A percentile compares a stretch with the other conserved stretches of the same genome.
These are phyloP conservation scores for Ceratocystis colombiana DNA, from an alignment of 2,329 filamentous ascomycete genomes.

Conservation along the genomic window DNA sequence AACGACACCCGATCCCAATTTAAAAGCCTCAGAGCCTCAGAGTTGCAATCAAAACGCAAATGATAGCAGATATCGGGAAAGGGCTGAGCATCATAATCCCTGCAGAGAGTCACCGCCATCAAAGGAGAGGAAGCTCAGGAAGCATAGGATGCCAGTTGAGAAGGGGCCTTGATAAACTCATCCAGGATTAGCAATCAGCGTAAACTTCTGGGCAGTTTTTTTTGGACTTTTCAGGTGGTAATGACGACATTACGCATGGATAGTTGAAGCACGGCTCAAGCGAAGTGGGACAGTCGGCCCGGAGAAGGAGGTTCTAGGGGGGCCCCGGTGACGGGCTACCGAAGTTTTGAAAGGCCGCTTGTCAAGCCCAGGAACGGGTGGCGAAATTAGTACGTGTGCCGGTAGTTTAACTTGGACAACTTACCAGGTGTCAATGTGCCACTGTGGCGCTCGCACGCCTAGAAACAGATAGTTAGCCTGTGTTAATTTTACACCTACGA, in stretches of 20 bases:
- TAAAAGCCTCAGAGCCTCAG: constrained; percentile 26
- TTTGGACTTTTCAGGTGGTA: constrained; percentile 15
- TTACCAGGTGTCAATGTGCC: constrained; percentile 18
- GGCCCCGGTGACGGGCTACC: constrained; percentile 24
- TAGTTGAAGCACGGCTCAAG: constrained; percentile 23
- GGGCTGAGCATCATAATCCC: constrained; percentile 19
- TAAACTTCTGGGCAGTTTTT: constrained; percentile 17
- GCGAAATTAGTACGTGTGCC: constrained; percentile 19
- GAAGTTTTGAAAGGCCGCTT: constrained; percentile 20
- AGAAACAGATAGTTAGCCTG: background rate
- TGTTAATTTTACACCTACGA: constrained; percentile 18
- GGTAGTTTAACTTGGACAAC: background rate
- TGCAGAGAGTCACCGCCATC: no score
- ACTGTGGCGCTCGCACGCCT: constrained; percentile 22
- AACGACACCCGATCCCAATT: background rate
- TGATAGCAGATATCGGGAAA: no score
- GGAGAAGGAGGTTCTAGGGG: constrained; percentile 22
- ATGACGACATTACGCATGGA: constrained; percentile 25
- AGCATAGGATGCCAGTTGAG: constrained; percentile 7
- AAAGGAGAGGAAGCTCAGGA: no score
- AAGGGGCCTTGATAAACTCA: constrained; percentile 19
- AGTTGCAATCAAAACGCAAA: constrained; percentile 15
- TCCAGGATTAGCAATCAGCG: constrained; percentile 21
- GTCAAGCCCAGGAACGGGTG: constrained; percentile 24
- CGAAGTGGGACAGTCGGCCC: constrained; percentile 25